phyloP scores from a whole-genome alignment of 108 stramenopile species.

The Conticribra guillardii region DNA sequence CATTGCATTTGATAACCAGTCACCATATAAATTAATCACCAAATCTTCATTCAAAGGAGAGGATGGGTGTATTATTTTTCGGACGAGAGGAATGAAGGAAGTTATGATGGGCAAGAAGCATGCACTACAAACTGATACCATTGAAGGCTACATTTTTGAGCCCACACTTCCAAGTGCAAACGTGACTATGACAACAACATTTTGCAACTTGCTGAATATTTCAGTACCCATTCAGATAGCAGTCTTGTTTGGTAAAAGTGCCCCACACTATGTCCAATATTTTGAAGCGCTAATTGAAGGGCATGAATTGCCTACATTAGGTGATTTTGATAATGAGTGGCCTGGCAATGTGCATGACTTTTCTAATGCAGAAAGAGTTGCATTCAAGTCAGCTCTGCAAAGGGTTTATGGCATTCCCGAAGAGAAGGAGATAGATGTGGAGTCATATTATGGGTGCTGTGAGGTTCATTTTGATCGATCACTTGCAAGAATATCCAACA shows the following conservation, averaged over 20 bases:
- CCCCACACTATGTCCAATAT: not conserved
- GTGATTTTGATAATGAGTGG: not conserved
- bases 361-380: not conserved
- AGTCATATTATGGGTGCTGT: not conserved
- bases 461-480: conserved; percentile 1
- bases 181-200: not conserved
- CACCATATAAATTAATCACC: not conserved
- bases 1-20: not conserved
- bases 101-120: not conserved
- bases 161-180: not conserved
- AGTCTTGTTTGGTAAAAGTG: not conserved
- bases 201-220: not conserved
- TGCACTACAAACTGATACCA: conserved; percentile 2
- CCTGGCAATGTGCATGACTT: conserved; percentile 6
- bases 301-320: not conserved
- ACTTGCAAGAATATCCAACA: not conserved
- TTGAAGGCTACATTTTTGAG: conserved; percentile 1
- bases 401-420: not conserved
- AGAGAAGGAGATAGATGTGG: not conserved
- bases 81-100: not conserved
- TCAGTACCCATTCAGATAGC: not conserved
- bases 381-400: not conserved
- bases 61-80: not conserved
- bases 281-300: not conserved
- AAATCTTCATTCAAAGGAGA: not conserved